A percentile compares a stretch with the other conserved stretches of the same genome.
Evolutionary conservation across 2,329 filamentous ascomycete species (phyloP).

Genomic region (Zopfia rhizophila): DNA sequence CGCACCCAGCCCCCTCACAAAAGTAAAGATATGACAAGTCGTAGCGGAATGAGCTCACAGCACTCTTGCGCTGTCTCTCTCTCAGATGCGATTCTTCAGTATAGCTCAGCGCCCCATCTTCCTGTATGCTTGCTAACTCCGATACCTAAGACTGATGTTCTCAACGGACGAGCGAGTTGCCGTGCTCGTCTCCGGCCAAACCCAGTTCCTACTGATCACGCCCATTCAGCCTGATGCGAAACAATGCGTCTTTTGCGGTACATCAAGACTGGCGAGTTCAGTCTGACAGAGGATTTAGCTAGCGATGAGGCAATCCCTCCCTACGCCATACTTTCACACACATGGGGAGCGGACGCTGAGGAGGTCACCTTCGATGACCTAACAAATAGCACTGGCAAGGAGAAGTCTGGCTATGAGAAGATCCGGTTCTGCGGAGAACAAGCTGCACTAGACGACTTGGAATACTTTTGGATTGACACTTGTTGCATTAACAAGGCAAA

Average conservation of each 20-base stretch:
- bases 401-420: no score
- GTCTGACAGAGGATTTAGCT: no score
- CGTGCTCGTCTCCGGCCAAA: constrained; percentile 13
- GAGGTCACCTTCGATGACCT: no score
- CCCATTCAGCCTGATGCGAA: not conserved
- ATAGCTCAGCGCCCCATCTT: constrained; percentile 16
- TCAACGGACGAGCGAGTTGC: constrained; percentile 15
- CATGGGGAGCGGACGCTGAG: no score
- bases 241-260: not conserved
- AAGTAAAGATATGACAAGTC: no score
- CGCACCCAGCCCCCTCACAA: constrained; percentile 15
- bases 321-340: no score
- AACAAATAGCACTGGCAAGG: no score
- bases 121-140: constrained; percentile 17
- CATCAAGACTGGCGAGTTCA: constrained; percentile 2
- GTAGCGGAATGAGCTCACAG: constrained; percentile 16
- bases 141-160: constrained; percentile 12
- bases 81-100: constrained; percentile 15
- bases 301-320: no score
- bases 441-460: no score
- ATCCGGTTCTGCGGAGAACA: no score
- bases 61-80: constrained; percentile 18
- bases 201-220: constrained; percentile 9
- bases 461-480: no score
- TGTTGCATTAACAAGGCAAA: no score